Conservation (phyloP, 108 stramenopile species). For the Pseudonitzschia delicatissima region DNA sequence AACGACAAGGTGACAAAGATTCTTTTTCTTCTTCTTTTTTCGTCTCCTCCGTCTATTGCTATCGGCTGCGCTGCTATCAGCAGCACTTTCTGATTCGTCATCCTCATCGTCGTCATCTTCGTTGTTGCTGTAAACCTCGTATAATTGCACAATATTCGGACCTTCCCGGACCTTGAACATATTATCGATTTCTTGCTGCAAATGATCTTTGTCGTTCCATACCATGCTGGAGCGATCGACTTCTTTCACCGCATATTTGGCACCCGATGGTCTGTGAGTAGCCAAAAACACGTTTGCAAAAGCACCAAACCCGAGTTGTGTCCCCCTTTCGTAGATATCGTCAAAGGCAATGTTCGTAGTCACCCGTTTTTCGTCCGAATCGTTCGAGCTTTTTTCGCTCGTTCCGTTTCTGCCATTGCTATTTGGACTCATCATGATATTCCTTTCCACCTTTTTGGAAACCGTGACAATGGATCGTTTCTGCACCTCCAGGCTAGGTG, state of each 20-base stretch:
- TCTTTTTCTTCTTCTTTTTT: slow-evolving; percentile 34
- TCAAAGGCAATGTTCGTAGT: slow-evolving; percentile 34
- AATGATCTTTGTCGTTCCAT: slow-evolving; percentile 54
- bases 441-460: background rate
- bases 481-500: slow-evolving; percentile 26
- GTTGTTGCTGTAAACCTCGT: slow-evolving; percentile 54
- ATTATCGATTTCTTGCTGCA: slow-evolving; percentile 69
- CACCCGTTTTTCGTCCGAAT: slow-evolving; percentile 1
- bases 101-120: background rate
- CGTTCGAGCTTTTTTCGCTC: background rate
- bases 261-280: slow-evolving; percentile 46
- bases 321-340: slow-evolving; percentile 47
- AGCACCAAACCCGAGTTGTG: slow-evolving; percentile 75
- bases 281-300: slow-evolving; percentile 75
- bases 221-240: slow-evolving; percentile 69
- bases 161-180: slow-evolving; percentile 50
- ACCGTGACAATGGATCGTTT: slow-evolving; percentile 24
- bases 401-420: too few species aligned
- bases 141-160: slow-evolving; percentile 83
- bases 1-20: slow-evolving; percentile 71
- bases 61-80: background rate
- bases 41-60: background rate
- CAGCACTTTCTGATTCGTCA: background rate
- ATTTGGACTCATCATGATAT: too few species aligned
- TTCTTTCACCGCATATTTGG: slow-evolving; percentile 71